Conservation (phyloP, 352 stramenopile species). For the Phytophthora pluvialis region DNA sequence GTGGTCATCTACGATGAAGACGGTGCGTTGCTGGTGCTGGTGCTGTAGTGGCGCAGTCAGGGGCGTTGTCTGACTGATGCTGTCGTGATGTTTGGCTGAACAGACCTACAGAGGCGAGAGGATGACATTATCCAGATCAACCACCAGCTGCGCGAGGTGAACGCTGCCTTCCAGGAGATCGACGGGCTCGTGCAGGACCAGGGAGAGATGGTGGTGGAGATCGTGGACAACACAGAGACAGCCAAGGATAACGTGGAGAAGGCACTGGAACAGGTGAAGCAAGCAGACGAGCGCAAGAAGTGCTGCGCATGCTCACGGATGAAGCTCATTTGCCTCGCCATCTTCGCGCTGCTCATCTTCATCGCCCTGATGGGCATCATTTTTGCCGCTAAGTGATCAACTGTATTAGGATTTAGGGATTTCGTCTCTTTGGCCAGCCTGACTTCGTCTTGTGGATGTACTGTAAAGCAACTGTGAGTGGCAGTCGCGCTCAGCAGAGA, state of each 20-base stretch:
- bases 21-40: slow-evolving; percentile 41
- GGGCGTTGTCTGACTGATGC: not conserved
- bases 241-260: slow-evolving; percentile 80
- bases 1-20: slow-evolving; percentile 88
- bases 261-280: slow-evolving; percentile 70
- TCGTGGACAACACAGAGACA: slow-evolving; percentile 80
- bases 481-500: slow-evolving; percentile 12
- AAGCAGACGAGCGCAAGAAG: slow-evolving; percentile 70
- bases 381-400: slow-evolving; percentile 39
- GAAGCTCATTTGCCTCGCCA: slow-evolving; percentile 75
- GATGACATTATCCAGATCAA: slow-evolving; percentile 91
- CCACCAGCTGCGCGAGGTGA: slow-evolving; percentile 86
- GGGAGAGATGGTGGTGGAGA: slow-evolving; percentile 82
- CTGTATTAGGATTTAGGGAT: slow-evolving; percentile 3
- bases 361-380: slow-evolving; percentile 66
- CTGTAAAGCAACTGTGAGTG: slow-evolving; percentile 8
- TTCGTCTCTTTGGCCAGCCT: slow-evolving; percentile 4
- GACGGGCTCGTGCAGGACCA: slow-evolving; percentile 86
- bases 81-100: slow-evolving; percentile 9
- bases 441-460: slow-evolving; percentile 24
- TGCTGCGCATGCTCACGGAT: slow-evolving; percentile 73
- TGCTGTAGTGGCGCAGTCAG: not conserved
- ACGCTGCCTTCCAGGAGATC: slow-evolving; percentile 86
- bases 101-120: slow-evolving; percentile 80
- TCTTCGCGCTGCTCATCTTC: slow-evolving; percentile 59